Conservation (phyloP, 2,329 filamentous ascomycete species). For the Fusarium sp. region DNA sequence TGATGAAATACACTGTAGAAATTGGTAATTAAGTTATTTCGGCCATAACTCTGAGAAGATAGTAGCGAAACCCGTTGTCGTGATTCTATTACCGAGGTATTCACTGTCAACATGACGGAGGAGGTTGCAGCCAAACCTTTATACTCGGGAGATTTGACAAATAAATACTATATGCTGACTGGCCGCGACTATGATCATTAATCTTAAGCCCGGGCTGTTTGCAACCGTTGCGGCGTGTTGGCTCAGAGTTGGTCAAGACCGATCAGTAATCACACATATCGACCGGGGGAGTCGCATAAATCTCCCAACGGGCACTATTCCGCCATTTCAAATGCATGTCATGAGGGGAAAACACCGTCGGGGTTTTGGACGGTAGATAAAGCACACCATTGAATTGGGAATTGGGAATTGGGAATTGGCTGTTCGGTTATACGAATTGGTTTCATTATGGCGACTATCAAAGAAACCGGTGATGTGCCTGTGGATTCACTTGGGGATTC, state of each 20-base stretch:
- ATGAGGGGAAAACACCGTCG: not conserved
- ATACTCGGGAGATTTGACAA: not conserved
- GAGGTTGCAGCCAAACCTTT: not conserved
- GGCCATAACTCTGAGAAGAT: not conserved
- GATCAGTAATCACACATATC: constrained; percentile 37
- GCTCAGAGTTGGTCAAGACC: not conserved
- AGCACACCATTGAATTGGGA: not conserved
- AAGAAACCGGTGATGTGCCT: constrained; percentile 9
- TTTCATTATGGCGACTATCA: constrained; percentile 19
- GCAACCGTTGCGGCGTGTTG: not conserved
- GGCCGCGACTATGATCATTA: constrained; percentile 28
- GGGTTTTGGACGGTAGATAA: not conserved
- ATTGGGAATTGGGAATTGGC: not conserved
- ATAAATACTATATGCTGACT: not conserved
- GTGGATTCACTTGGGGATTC: constrained; percentile 21
- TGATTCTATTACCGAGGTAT: not conserved
- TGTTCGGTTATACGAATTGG: not conserved
- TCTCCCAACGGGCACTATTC: not conserved
- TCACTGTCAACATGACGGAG: not conserved
- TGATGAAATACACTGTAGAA: too few species aligned
- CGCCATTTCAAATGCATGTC: not conserved
- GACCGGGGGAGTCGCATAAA: constrained; percentile 7
- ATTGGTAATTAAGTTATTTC: not conserved
- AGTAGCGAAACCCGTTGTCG: not conserved
- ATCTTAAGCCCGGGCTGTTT: constrained; percentile 3